Evolutionary conservation across 2,329 filamentous ascomycete species (phyloP).

Genomic region (Huntiella bhutanensis): DNA sequence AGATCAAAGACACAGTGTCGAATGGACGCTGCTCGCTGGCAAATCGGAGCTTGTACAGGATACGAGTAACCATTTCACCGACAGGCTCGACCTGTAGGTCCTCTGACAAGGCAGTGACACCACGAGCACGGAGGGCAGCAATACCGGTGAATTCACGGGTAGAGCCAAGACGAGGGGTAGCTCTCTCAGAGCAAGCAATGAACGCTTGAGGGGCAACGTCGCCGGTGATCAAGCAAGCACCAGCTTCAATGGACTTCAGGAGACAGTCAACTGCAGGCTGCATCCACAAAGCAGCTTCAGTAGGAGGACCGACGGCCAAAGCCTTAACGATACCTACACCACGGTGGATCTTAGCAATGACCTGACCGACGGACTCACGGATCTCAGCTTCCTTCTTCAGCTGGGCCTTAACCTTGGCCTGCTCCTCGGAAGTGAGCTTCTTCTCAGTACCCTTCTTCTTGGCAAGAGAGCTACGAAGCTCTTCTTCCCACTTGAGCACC

Average conservation of each 20-base stretch:
- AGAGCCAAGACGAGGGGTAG: conserved; percentile 54
- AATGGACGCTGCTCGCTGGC: conserved; percentile 86
- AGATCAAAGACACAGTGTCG: conserved; percentile 71
- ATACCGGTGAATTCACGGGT: conserved; percentile 71
- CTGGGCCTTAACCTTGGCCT: conserved; percentile 77
- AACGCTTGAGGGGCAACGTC: conserved; percentile 62
- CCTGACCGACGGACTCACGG: conserved; percentile 47
- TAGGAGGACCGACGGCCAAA: conserved; percentile 73
- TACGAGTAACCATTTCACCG: conserved; percentile 65
- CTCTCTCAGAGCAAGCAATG: conserved; percentile 57
- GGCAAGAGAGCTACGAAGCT: conserved; percentile 70
- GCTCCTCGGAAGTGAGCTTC: conserved; percentile 80
- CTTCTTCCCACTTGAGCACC: conserved; percentile 91
- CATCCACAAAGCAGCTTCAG: conserved; percentile 76
- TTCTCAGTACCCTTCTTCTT: conserved; percentile 81
- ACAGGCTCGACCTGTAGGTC: conserved; percentile 63
- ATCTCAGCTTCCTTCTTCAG: conserved; percentile 72
- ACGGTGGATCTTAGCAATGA: conserved; percentile 55
- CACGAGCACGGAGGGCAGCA: conserved; percentile 64
- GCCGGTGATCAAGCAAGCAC: conserved; percentile 64
- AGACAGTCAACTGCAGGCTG: conserved; percentile 59
- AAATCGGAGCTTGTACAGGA: conserved; percentile 80
- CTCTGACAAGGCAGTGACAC: conserved; percentile 51
- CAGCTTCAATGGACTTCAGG: conserved; percentile 56
- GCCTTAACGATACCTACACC: conserved; percentile 73